Base-by-base conservation (phyloP, 495 filamentous ascomycete species). In the Astrocystis sublimbata region DNA sequence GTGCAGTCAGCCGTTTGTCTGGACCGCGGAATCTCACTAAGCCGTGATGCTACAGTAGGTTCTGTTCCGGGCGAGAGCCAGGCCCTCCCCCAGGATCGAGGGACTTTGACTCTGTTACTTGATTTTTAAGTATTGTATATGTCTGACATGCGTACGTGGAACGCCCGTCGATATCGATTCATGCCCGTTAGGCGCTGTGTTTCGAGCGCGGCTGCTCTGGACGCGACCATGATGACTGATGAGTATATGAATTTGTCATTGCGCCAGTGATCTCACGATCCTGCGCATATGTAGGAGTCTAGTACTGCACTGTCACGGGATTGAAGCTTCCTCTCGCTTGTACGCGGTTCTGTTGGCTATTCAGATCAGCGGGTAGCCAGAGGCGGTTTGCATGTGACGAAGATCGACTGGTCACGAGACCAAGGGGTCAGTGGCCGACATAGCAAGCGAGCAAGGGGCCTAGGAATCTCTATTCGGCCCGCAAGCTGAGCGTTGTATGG, bases 201-300 rank as follows among this genome's bases (percentile, higher is more conserved):
- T 49, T 47, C 19, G 42, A 10, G 50, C 19, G 56, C 56, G 56
- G 56, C 43, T 59, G 50, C 56, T 49, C 56, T 59, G n/a, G n/a
- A 59, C 56, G 40, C 17, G 30, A 21, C 13, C 42, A 6, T 46
- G 15, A 36, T 46, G 24, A 41, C 42, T 30, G 30, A 19, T 50
- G n/a, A n/a, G n/a, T 38, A 50, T 59, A 43, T 43, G 31, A 40
- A 59, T 28, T 31, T 33, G 12, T 26, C 21, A 17, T 47, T 30
- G 30, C 56, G 33, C 56, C 6, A 26, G 40, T 36, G 31, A 17
- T 23, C 33, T 51, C 24, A 26, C 49, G 49, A 10, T 6, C 35
- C 35, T 21, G 49, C 30, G 49, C 49, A 35, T 23, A 21, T 3
- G 30, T n/a, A n/a, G n/a, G n/a, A 24, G 10, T 24, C 9, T 24